Evolutionary conservation across 208 protist genomes (phyloP).

Genomic region (Acanthamoeba culbertsoni): DNA sequence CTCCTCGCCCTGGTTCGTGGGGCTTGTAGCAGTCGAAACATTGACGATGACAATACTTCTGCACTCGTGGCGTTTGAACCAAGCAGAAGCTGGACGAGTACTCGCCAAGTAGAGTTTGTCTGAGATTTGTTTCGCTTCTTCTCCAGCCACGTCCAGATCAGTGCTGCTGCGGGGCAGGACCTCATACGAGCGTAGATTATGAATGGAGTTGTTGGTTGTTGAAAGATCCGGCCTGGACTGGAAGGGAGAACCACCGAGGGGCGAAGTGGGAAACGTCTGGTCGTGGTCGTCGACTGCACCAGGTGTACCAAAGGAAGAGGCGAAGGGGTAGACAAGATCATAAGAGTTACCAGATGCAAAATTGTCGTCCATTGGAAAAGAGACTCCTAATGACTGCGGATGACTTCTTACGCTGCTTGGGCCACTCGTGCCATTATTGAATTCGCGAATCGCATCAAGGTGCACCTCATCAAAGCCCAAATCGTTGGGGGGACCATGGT

Average conservation of each 20-base stretch:
- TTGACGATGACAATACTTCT: not conserved
- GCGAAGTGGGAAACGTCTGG: not conserved
- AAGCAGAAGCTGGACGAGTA: not conserved
- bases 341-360: not conserved
- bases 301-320: not conserved
- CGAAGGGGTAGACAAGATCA: not conserved
- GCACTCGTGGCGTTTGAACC: not conserved
- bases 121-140: not conserved
- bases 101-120: not conserved
- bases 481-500: no score
- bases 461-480: no score
- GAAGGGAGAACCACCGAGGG: not conserved
- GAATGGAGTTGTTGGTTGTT: not conserved
- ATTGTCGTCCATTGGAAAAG: not conserved
- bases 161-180: not conserved
- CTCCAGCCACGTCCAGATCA: not conserved
- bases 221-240: not conserved
- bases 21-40: no score
- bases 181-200: not conserved
- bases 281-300: no score
- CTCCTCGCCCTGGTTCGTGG: no score
- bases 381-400: not conserved
- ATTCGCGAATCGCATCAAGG: no score
- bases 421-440: no score
- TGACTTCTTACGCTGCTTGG: no score